Conservation (phyloP, 768 basidiomycete genomes). For the Boletus reticuloceps region DNA sequence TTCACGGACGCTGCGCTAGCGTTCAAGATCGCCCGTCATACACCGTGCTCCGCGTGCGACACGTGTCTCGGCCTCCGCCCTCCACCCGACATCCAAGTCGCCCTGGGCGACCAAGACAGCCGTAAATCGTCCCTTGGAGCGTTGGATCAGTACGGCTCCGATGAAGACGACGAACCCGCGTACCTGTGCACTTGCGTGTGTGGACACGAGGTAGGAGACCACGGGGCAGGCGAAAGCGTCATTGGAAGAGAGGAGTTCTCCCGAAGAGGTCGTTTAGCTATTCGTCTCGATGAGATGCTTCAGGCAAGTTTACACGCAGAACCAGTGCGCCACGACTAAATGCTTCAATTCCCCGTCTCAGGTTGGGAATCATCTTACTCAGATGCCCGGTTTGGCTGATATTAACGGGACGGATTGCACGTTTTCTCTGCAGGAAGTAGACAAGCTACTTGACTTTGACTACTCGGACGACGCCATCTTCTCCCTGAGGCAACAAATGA, state of each 20-base stretch:
- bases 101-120: slow-evolving; percentile 46
- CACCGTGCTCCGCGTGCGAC: slow-evolving; percentile 62
- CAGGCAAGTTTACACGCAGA: slow-evolving; percentile 47
- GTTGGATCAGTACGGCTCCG: slow-evolving; percentile 66
- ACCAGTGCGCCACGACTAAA: slow-evolving; percentile 8
- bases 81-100: slow-evolving; percentile 51
- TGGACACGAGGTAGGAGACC: slow-evolving; percentile 61
- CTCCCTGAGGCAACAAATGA: slow-evolving; percentile 71
- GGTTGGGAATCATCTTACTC: slow-evolving; percentile 23
- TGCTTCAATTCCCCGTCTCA: slow-evolving; percentile 12
- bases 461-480: slow-evolving; percentile 70
- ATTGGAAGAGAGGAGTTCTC: slow-evolving; percentile 63
- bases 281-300: slow-evolving; percentile 77
- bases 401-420: slow-evolving; percentile 12
- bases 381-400: slow-evolving; percentile 6
- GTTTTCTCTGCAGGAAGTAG: slow-evolving; percentile 56
- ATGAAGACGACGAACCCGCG: slow-evolving; percentile 55
- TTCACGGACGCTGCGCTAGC: slow-evolving; percentile 51
- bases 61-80: slow-evolving; percentile 75
- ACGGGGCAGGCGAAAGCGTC: slow-evolving; percentile 60
- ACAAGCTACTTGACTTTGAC: slow-evolving; percentile 74
- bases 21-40: slow-evolving; percentile 83
- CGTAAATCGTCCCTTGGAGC: slow-evolving; percentile 49
- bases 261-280: slow-evolving; percentile 72
- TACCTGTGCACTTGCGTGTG: slow-evolving; percentile 68